phyloP scores from a whole-genome alignment of 139 green algal genomes.

The Chlamydomonas sphaeroides region DNA sequence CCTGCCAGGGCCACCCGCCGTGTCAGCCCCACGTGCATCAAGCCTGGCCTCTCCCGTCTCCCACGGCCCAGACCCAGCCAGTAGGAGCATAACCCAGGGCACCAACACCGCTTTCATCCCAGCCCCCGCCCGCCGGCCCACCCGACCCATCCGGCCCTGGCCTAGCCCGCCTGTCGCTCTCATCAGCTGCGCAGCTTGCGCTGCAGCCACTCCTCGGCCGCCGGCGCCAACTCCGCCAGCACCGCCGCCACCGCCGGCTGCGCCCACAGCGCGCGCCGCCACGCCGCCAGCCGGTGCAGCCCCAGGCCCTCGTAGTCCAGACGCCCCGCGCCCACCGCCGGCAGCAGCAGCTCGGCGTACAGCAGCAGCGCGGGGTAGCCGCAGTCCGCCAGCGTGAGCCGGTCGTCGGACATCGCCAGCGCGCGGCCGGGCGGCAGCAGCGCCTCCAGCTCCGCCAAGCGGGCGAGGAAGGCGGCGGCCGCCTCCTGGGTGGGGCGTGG shows the following conservation, averaged over 20 bases:
- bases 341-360: slow-evolving; percentile 47
- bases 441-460: slow-evolving; percentile 18
- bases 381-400: slow-evolving; percentile 38
- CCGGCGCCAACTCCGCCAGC: slow-evolving; percentile 6
- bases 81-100: no score
- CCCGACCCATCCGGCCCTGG: no score
- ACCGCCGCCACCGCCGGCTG: slow-evolving; percentile 21
- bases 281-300: background rate
- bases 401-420: background rate
- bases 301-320: background rate
- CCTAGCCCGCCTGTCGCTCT: no score
- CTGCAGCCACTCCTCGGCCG: slow-evolving; percentile 17
- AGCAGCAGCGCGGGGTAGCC: slow-evolving; percentile 45
- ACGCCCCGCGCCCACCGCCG: slow-evolving; percentile 7
- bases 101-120: no score
- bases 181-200: background rate
- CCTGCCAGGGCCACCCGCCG: no score
- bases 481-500: slow-evolving; percentile 3
- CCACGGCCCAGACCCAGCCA: no score
- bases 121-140: no score
- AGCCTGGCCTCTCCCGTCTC: no score
- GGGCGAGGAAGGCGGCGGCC: background rate
- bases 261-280: slow-evolving; percentile 14
- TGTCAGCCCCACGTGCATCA: no score
- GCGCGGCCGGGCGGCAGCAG: slow-evolving; percentile 7